Percentiles rank a stretch among this genome's conserved stretches.
Conservation (phyloP, 331 rosid genomes). For the Prunus yedoensis region DNA sequence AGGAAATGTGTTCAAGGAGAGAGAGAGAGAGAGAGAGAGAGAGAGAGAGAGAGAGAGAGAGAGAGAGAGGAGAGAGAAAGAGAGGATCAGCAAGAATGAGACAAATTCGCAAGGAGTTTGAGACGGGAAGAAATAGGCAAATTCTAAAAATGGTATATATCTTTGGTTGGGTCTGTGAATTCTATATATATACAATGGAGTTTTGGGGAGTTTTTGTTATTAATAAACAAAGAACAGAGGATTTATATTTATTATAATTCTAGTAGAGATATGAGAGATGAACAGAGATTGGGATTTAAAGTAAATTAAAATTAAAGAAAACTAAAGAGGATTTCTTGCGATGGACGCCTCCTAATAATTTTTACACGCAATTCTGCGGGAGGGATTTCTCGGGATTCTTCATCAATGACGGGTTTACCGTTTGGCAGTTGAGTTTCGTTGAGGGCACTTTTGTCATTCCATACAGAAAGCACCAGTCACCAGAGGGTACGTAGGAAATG, state of each 20-base stretch:
- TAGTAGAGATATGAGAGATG: constrained; percentile 4
- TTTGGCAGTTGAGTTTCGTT: constrained; percentile 31
- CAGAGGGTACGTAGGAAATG: background rate
- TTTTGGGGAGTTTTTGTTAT: background rate
- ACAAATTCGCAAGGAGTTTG: constrained; percentile 28
- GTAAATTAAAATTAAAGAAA: background rate
- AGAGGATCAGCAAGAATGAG: constrained; percentile 5
- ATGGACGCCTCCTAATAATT: constrained; percentile 45
- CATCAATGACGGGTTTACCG: constrained; percentile 28
- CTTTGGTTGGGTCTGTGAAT: background rate
- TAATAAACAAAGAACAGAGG: background rate
- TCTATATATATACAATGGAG: constrained; percentile 16
- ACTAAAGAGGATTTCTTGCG: constrained; percentile 44
- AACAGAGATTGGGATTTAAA: constrained; percentile 6
- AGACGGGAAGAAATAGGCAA: constrained; percentile 27
- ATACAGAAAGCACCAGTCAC: background rate
- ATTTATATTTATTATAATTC: background rate
- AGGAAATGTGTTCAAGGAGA: constrained; percentile 10
- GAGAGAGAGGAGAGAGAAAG: constrained; percentile 18
- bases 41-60: constrained; percentile 16
- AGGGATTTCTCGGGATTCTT: constrained; percentile 35
- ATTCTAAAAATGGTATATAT: background rate
- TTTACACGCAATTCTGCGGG: constrained; percentile 35
- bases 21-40: constrained; percentile 20
- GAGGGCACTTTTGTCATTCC: constrained; percentile 31